Evolutionary conservation across 2,329 filamentous ascomycete species (phyloP).

Genomic region (Ceratocystis colombiana): DNA sequence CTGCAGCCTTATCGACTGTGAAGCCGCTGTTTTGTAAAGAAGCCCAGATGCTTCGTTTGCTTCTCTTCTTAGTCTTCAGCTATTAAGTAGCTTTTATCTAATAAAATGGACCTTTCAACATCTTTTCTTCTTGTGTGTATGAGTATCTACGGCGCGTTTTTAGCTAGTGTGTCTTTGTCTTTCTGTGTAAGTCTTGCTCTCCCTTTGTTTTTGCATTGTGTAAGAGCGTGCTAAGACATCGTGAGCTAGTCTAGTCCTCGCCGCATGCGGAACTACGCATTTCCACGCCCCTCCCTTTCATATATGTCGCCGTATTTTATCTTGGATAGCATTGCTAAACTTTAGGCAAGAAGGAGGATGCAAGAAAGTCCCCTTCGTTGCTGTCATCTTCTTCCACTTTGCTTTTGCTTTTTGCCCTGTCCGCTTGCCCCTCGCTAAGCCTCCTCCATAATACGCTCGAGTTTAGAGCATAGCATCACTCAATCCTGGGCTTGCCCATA

Average conservation of each 20-base stretch:
- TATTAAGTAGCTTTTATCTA: not conserved
- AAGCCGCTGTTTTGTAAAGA: not conserved
- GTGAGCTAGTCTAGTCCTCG: not conserved
- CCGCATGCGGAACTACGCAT: conserved; percentile 1
- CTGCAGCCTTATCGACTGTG: not conserved
- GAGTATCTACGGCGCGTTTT: too few relatives aligned
- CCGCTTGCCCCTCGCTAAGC: not conserved
- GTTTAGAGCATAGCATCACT: too few relatives aligned
- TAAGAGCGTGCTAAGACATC: too few relatives aligned
- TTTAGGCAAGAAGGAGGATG: too few relatives aligned
- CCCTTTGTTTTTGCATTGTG: not conserved
- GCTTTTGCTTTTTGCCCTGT: too few relatives aligned
- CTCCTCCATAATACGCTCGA: not conserved
- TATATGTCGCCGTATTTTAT: too few relatives aligned
- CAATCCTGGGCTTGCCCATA: too few relatives aligned
- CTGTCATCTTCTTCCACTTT: too few relatives aligned
- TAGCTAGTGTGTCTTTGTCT: too few relatives aligned
- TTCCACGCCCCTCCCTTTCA: too few relatives aligned
- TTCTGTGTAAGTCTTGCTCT: not conserved
- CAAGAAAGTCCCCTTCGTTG: too few relatives aligned
- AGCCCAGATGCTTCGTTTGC: not conserved
- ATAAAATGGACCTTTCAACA: not conserved
- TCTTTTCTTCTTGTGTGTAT: not conserved
- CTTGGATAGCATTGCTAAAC: too few relatives aligned
- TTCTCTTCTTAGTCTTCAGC: not conserved